Evolutionary conservation across 257 asterid genomes (phyloP).

Genomic region (Misopates orontium): DNA sequence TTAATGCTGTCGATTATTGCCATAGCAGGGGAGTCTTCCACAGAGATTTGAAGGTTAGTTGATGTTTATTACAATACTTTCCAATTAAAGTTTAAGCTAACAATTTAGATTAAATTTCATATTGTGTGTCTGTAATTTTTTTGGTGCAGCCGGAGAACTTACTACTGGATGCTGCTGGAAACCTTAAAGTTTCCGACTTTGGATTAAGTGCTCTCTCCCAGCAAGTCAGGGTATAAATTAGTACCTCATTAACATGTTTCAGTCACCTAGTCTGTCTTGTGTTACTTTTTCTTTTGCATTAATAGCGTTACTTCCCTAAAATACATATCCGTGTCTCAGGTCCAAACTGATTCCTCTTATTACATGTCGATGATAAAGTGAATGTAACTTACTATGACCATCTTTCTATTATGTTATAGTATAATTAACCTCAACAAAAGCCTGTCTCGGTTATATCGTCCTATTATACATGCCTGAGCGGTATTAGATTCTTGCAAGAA

Average conservation of each 20-base stretch:
- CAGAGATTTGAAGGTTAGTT: constrained; percentile 78
- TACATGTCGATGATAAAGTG: background rate
- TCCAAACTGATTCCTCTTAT: too few relatives aligned
- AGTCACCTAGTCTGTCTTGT: background rate
- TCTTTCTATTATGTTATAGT: background rate
- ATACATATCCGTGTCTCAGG: too few relatives aligned
- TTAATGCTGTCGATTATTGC: constrained; percentile 89
- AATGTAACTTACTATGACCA: background rate
- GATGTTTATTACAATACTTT: background rate
- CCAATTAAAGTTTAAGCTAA: background rate
- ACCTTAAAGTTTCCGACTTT: constrained; percentile 91
- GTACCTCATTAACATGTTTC: background rate
- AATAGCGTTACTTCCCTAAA: too few relatives aligned
- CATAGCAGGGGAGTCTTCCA: constrained; percentile 98
- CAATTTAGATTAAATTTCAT: background rate
- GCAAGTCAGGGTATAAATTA: constrained; percentile 79
- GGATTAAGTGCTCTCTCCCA: constrained; percentile 96
- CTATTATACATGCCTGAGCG: background rate
- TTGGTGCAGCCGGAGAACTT: constrained; percentile 80
- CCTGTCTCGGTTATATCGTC: background rate
- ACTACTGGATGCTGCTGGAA: constrained; percentile 75
- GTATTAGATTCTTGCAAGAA: background rate
- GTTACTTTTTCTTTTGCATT: too few relatives aligned
- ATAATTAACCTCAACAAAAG: background rate
- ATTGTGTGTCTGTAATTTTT: constrained; percentile 18